Evolutionary conservation across 202 grass and related monocot species (phyloP), one percentile per base, ranked within the genome.

Genomic region (Bolboschoenoplectus hybrid): DNA sequence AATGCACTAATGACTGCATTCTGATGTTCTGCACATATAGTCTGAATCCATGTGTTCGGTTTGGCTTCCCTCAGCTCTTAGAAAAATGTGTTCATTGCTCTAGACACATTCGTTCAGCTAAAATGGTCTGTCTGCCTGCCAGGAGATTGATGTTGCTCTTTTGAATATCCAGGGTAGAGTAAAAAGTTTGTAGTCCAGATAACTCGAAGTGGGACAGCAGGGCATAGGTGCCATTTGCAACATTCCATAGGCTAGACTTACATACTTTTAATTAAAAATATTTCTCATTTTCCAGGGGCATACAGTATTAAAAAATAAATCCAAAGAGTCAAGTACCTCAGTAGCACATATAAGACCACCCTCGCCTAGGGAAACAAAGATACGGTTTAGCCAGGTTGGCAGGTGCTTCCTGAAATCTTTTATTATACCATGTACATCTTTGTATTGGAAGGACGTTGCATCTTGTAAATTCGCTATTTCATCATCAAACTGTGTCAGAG

Each of bases 321-420:
- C 66, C 49, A 78, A 77, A 57, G 11, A 47, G 61, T 36, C 3
- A 82, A 81, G 85, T 92, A 98, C 95, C 93, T 98, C 91, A 80
- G 46, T 87, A 61, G 90, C 91, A 89, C 93, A 98, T 84, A 98
- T 68, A 79, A 95, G 90, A 80, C 95, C 95, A 63, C 86, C 66
- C 72, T 93, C 91, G 87, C 93, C 82, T 70, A 98, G 84, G 82
- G 92, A 98, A 86, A 88, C 84, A 87, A 86, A 88, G 82, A 98
- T 92, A 56, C 91, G 92, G 70, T 86, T 86, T 88, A 83, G 82
- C 80, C 81, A 92, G 86, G 74, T 88, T 43, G 87, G 88, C 9
- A 98, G 87, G 67, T 43, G 73, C 62, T 83, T 92, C 86, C 39
- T 87, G 83, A 90, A 92, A 86, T 86, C 82, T 88, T 92, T 89